Evolutionary conservation across 129 eudicot genomes (phyloP).

Genomic region (Gnaphalium uliginosum): DNA sequence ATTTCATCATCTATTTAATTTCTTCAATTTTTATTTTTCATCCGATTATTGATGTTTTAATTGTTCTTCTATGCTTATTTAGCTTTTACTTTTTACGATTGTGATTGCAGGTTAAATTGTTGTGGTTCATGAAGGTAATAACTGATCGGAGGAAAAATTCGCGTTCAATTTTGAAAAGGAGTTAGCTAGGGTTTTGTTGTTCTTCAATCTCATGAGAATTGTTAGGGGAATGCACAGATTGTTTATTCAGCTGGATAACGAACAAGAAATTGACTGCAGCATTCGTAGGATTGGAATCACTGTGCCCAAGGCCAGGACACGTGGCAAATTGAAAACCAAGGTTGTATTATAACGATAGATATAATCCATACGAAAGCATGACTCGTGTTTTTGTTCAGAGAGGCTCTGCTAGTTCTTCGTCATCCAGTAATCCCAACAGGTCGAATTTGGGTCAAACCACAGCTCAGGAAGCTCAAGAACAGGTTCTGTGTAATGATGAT

Average conservation of each 20-base stretch:
- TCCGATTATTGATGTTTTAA: too few relatives aligned
- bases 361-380: constrained; percentile 37
- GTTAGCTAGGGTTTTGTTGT: constrained; percentile 46
- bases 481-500: constrained; percentile 47
- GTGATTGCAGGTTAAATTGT: constrained; percentile 41
- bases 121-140: background rate
- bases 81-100: constrained; percentile 27
- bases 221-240: constrained; percentile 99
- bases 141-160: constrained; percentile 35
- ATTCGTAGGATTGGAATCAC: constrained; percentile 38
- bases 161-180: constrained; percentile 28
- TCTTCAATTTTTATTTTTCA: too few relatives aligned
- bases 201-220: constrained; percentile 94
- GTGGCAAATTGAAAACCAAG: constrained; percentile 65
- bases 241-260: constrained; percentile 42
- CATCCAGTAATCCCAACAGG: constrained; percentile 43
- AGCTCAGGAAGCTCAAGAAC: constrained; percentile 53
- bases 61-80: background rate
- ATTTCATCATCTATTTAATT: too few relatives aligned
- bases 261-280: constrained; percentile 53
- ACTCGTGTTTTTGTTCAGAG: constrained; percentile 91
- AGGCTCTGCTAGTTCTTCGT: constrained; percentile 46
- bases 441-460: constrained; percentile 36
- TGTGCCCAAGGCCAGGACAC: constrained; percentile 84
- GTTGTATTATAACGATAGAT: constrained; percentile 36